These are phyloP conservation scores for Gloeopeniophorella convolvens DNA, from an alignment of 768 basidiomycete species.

Conservation along the genomic window DNA sequence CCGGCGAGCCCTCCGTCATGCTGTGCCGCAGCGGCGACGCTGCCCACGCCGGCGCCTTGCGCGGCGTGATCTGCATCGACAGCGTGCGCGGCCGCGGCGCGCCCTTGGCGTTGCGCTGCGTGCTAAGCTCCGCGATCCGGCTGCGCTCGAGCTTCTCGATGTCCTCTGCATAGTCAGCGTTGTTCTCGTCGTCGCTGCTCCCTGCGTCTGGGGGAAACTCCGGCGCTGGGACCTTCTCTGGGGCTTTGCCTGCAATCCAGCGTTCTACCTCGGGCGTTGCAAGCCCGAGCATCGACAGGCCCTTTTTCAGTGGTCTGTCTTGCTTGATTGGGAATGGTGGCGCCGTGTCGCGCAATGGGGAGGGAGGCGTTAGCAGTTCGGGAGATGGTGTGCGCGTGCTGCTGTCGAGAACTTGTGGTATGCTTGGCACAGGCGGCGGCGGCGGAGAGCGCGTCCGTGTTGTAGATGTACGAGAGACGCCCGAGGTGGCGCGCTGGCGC, in stretches of 20 bases:
- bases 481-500: conserved; percentile 7
- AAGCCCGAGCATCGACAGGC: conserved; percentile 33
- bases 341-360: conserved; percentile 19
- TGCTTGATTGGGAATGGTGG: conserved; percentile 29
- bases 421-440: conserved; percentile 7
- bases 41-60: conserved; percentile 30
- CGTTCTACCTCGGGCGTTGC: conserved; percentile 47
- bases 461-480: conserved; percentile 1
- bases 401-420: conserved; percentile 1
- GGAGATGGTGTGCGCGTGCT: conserved; percentile 19
- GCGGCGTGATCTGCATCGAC: conserved; percentile 48
- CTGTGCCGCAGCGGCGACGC: conserved; percentile 30
- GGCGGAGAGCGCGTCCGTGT: conserved; percentile 9
- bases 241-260: conserved; percentile 42
- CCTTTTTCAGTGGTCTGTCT: conserved; percentile 11
- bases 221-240: no score
- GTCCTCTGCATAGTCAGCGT: conserved; percentile 23
- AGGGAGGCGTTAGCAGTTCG: conserved; percentile 13
- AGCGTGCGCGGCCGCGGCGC: conserved; percentile 31
- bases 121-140: conserved; percentile 35
- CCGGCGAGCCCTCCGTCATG: conserved; percentile 34
- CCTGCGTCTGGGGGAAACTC: no score
- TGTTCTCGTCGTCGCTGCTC: conserved; percentile 22
- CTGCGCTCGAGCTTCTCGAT: conserved; percentile 22
- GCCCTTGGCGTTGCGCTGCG: conserved; percentile 39